Conservation (phyloP, 345 rosid species). For the Zanthoxylum bungeanum region DNA sequence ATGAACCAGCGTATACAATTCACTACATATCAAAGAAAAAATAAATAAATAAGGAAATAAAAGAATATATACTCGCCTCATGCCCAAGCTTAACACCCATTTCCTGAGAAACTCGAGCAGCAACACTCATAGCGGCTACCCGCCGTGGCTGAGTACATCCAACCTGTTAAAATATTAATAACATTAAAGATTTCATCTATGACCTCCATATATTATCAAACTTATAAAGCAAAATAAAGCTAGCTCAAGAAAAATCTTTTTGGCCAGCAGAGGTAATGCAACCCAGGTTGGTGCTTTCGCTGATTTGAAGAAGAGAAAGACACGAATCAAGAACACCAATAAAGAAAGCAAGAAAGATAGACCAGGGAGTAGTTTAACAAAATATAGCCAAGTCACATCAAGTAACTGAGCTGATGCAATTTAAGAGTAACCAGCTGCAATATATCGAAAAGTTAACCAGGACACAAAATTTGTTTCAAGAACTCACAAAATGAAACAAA, state of each 20-base stretch:
- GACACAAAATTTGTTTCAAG: not conserved
- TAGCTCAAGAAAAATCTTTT: not conserved
- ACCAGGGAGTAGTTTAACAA: not conserved
- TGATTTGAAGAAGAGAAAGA: no score
- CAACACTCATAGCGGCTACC: constrained; percentile 99
- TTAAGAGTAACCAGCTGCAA: not conserved
- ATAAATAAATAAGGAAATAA: not conserved
- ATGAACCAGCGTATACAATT: not conserved
- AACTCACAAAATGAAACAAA: not conserved
- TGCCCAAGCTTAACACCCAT: constrained; percentile 99
- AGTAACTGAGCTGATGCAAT: not conserved
- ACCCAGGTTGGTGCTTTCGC: not conserved
- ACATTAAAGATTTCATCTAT: not conserved
- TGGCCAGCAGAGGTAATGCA: not conserved
- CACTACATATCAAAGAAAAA: not conserved
- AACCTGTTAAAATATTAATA: constrained; percentile 42
- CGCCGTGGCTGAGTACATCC: constrained; percentile 93
- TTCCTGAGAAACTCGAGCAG: constrained; percentile 98
- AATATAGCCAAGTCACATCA: not conserved
- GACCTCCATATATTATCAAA: not conserved
- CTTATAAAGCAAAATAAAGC: not conserved
- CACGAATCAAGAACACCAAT: not conserved
- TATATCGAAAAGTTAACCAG: not conserved
- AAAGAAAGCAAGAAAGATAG: not conserved
- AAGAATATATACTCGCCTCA: constrained; percentile 37